Base-by-base conservation (phyloP, 2,329 filamentous ascomycete species). In the Ophiocordyceps unilateralis region DNA sequence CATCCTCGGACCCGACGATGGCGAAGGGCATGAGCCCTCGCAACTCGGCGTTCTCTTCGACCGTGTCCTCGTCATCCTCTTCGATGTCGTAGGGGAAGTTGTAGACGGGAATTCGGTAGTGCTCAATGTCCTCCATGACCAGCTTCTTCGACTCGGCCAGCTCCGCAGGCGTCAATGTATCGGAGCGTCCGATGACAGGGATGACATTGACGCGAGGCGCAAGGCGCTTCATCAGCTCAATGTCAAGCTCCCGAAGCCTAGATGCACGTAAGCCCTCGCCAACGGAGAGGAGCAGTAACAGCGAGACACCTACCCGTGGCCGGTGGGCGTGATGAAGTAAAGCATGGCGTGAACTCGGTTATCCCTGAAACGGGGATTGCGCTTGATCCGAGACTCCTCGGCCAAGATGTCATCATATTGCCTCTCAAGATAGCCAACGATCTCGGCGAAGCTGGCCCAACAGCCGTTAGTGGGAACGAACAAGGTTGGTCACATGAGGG, bases 11-110 rank as follows among this genome's bases (percentile, higher is more conserved):
- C 45, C 91, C 91, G 53, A 98, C 91, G 64, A 98, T 98, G 53
- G 91, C 91, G 57, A 98, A 98, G 23, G 91, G 91, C 91, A 98
- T 98, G 53, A 98, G 74, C 41, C 91, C 88, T 62, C 91, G 78
- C 47, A 98, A 78, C 69, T 98, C 91, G 45, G 91, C 91, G 56
- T 98, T 98, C 70, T 98, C 91, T 68, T 98, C 91, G 19, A 98
- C 89, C 1, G 91, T 98, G 59, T 98, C 91, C 69, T 98, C 91
- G 53, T 98, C 91, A 55, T 98, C 91, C 71, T 98, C 91, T 67
- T 98, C 91, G 48, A 98, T 93, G 55, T 98, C 91, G 70, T 98
- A 98, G 41, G 91, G 91, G 74, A 98, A 98, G 76, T 98, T 98
- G 77, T 98, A 98, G 51, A 98, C 89, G 40, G 91, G 91, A 55